Percentiles rank a stretch among this genome's conserved stretches.
phyloP scores from a whole-genome alignment of 176 grass and related monocot species.

The Aegilops bicornis region DNA sequence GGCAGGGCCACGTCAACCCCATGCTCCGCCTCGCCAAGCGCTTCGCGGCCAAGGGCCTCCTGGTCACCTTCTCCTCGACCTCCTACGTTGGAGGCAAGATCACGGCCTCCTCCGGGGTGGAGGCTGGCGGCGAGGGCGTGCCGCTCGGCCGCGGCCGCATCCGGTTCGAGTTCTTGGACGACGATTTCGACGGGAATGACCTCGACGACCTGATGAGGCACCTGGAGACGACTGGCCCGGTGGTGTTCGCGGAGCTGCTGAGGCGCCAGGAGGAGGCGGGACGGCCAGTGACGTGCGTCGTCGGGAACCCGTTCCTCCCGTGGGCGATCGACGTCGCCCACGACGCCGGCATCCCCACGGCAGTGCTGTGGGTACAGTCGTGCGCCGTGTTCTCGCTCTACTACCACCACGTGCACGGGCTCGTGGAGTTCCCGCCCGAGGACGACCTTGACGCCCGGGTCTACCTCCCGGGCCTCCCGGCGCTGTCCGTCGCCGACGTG shows the following conservation, averaged over 20 bases:
- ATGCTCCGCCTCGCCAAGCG: slow-evolving; percentile 74
- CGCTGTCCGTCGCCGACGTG: slow-evolving; percentile 47
- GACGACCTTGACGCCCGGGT: slow-evolving; percentile 31
- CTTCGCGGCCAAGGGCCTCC: slow-evolving; percentile 61
- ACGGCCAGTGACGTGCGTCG: slow-evolving; percentile 52
- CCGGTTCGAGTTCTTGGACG: slow-evolving; percentile 72
- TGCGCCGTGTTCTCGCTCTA: slow-evolving; percentile 73
- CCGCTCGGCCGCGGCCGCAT: slow-evolving; percentile 44
- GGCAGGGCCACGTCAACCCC: slow-evolving; percentile 76
- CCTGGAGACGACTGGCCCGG: slow-evolving; percentile 26
- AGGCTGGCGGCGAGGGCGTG: slow-evolving; percentile 21
- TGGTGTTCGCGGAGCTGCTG: slow-evolving; percentile 36
- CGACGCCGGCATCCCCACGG: slow-evolving; percentile 53
- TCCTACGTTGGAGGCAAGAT: slow-evolving; percentile 36
- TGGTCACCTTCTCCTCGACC: slow-evolving; percentile 63
- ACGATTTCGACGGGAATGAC: background rate
- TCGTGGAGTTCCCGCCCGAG: slow-evolving; percentile 50
- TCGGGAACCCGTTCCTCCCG: slow-evolving; percentile 71
- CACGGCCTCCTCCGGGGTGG: slow-evolving; percentile 7
- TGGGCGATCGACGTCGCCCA: slow-evolving; percentile 61
- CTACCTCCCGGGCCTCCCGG: slow-evolving; percentile 48
- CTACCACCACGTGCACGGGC: slow-evolving; percentile 56
- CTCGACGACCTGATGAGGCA: slow-evolving; percentile 36
- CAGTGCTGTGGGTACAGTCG: slow-evolving; percentile 85
- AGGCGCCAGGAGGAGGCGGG: slow-evolving; percentile 41